These are phyloP conservation scores for Clarireedia sp. DNA, from an alignment of 2,329 filamentous ascomycete species.

Conservation along the genomic window DNA sequence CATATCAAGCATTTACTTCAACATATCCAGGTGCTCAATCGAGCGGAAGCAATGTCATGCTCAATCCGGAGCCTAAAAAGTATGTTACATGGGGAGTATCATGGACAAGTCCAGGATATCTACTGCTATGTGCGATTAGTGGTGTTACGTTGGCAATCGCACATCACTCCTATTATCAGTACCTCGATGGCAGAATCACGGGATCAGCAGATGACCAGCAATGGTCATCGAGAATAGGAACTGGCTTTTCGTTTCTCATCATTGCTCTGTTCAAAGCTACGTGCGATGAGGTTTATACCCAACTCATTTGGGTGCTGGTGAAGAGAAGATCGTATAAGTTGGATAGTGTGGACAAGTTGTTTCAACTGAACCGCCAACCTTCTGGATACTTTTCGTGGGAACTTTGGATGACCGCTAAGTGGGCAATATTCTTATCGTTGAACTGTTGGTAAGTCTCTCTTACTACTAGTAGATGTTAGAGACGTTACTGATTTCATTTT, in stretches of 20 bases:
- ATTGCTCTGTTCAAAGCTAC: neutral
- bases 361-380: neutral
- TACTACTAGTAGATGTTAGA: no score
- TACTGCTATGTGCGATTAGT: neutral
- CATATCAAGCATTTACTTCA: no score
- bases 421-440: neutral
- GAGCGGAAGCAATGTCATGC: no score
- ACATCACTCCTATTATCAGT: slow-evolving; percentile 14
- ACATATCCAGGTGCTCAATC: no score
- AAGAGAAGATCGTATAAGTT: neutral
- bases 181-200: neutral
- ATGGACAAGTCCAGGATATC: neutral
- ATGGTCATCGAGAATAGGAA: neutral
- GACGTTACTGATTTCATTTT: neutral
- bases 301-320: neutral
- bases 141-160: neutral
- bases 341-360: neutral
- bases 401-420: neutral
- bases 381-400: neutral
- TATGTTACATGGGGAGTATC: neutral
- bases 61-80: neutral
- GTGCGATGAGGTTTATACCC: neutral
- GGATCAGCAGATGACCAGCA: neutral
- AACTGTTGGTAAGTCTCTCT: neutral
- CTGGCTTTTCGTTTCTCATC: neutral